These are phyloP conservation scores for Pecoramyces ruminantium DNA, from an alignment of 192 early-diverging fungal genomes.

Conservation along the genomic window DNA sequence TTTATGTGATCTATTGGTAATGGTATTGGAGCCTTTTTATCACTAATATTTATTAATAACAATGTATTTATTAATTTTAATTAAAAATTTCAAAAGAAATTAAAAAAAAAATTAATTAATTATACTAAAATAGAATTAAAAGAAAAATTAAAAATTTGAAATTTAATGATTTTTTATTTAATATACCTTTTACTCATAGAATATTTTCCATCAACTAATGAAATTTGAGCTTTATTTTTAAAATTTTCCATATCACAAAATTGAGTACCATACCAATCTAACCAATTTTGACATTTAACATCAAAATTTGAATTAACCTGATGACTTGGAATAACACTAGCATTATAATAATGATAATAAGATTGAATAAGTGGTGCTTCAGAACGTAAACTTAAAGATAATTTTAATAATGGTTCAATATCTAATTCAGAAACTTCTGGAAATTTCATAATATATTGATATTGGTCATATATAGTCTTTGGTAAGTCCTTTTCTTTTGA, in stretches of 20 bases:
- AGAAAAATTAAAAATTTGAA: too few relatives aligned
- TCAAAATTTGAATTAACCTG: slow-evolving; percentile 20
- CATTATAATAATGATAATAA: slow-evolving; percentile 63
- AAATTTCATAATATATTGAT: background rate
- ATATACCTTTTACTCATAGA: background rate
- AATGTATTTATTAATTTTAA: too few relatives aligned
- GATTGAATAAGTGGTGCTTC: slow-evolving; percentile 67
- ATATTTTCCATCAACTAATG: slow-evolving; percentile 11
- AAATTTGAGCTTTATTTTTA: slow-evolving; percentile 6
- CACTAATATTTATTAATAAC: too few relatives aligned
- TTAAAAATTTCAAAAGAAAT: too few relatives aligned
- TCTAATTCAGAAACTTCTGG: background rate
- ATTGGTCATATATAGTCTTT: background rate
- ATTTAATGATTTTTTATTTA: too few relatives aligned
- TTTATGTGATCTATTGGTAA: background rate
- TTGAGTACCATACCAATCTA: slow-evolving; percentile 49
- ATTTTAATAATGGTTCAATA: slow-evolving; percentile 33
- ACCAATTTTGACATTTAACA: background rate
- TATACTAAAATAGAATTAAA: too few relatives aligned
- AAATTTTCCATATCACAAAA: slow-evolving; percentile 25
- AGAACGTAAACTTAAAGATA: slow-evolving; percentile 48
- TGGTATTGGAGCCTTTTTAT: background rate
- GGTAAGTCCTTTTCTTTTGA: background rate
- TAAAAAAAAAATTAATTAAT: too few relatives aligned
- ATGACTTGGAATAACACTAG: slow-evolving; percentile 36